Conservation (phyloP, 805 yeast species). For the Metschnikowia chrysomelidarum region DNA sequence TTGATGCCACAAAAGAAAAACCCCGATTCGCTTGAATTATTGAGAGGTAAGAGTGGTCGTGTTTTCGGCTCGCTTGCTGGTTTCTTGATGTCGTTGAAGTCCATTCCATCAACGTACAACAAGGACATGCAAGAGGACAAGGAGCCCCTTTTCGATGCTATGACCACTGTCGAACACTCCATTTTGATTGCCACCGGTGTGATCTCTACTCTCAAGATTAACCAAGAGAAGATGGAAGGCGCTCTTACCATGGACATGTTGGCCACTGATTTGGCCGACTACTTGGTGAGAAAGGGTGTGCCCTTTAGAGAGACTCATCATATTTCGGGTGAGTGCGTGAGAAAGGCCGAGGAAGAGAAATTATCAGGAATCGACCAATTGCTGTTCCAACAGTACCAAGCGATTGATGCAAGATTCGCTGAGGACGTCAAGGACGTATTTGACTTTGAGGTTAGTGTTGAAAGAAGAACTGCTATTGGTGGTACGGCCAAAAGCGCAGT, state of each 20-base stretch:
- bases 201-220: conserved; percentile 76
- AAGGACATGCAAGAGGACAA: conserved; percentile 99
- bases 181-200: conserved; percentile 95
- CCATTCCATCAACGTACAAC: conserved; percentile 97
- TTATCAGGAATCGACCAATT: conserved; percentile 85
- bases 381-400: conserved; percentile 70
- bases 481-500: conserved; percentile 95
- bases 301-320: conserved; percentile 99
- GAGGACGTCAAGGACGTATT: conserved; percentile 83
- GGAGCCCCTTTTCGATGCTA: conserved; percentile 93
- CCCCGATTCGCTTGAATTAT: conserved; percentile 92
- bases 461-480: conserved; percentile 94
- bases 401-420: conserved; percentile 76
- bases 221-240: conserved; percentile 72
- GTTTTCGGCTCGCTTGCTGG: conserved; percentile 95
- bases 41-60: conserved; percentile 97
- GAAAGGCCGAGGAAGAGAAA: conserved; percentile 75
- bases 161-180: conserved; percentile 91
- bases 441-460: conserved; percentile 90
- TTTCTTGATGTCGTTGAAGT: conserved; percentile 92
- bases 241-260: conserved; percentile 98
- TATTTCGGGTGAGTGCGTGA: conserved; percentile 96
- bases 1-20: conserved; percentile 99
- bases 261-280: conserved; percentile 98
- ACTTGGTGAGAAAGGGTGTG: conserved; percentile 94